Evolutionary conservation across 495 filamentous ascomycete species (phyloP).

Genomic region (Neurospora cerealis): DNA sequence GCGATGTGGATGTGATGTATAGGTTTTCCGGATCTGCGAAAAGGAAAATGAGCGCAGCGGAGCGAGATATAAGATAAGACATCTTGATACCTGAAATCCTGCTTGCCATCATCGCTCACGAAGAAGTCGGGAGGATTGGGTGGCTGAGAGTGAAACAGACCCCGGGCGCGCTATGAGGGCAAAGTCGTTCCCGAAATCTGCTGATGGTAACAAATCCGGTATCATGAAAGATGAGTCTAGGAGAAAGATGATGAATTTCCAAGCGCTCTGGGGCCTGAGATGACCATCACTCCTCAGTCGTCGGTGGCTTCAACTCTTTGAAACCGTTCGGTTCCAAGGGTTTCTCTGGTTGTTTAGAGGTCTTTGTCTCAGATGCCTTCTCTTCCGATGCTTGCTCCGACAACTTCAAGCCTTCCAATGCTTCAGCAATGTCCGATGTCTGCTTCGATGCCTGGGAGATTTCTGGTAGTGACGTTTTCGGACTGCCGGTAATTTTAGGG

Average conservation of each 20-base stretch:
- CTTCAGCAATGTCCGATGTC: neutral
- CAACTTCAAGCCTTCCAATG: neutral
- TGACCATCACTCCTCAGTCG: neutral
- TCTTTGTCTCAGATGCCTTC: neutral
- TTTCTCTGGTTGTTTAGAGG: neutral
- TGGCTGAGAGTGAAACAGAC: neutral
- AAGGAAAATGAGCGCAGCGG: neutral
- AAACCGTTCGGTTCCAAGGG: neutral
- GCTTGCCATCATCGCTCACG: neutral
- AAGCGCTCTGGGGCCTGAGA: neutral
- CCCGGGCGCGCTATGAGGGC: neutral
- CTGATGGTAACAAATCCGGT: neutral
- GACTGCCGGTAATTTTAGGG: neutral
- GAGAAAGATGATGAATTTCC: neutral
- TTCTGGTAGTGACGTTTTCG: neutral
- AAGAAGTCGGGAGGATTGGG: neutral
- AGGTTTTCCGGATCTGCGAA: neutral
- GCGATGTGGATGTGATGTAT: neutral
- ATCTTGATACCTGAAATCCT: neutral
- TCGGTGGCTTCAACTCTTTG: neutral
- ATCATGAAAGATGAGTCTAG: neutral
- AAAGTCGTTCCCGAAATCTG: neutral
- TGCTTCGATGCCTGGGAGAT: neutral
- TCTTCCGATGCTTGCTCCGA: neutral
- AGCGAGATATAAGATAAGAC: neutral